These are phyloP conservation scores for Pezicula radicicola DNA, from an alignment of 2,329 filamentous ascomycete species.

Conservation along the genomic window DNA sequence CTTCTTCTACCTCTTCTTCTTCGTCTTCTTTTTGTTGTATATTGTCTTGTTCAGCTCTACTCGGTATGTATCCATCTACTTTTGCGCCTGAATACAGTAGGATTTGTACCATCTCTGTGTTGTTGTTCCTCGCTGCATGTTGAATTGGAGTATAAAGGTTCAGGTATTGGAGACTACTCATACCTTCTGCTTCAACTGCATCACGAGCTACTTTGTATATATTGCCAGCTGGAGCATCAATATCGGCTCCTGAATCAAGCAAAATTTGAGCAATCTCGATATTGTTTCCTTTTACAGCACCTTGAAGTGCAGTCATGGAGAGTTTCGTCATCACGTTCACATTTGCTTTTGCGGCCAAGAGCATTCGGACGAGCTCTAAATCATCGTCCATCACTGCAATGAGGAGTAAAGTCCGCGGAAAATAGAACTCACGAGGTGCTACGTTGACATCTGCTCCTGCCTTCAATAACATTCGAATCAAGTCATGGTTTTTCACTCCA, in stretches of 20 bases:
- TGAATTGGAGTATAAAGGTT: constrained; percentile 5
- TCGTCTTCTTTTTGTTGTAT: no score
- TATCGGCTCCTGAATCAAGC: constrained; percentile 48
- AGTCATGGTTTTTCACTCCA: constrained; percentile 5
- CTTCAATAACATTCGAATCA: constrained; percentile 11
- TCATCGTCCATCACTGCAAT: constrained; percentile 5
- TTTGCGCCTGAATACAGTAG: constrained; percentile 8
- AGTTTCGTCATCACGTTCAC: constrained; percentile 7
- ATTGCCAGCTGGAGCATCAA: constrained; percentile 8
- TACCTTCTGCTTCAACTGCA: neutral
- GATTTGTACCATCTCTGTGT: constrained; percentile 11
- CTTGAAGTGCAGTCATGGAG: constrained; percentile 9
- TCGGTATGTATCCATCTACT: constrained; percentile 8
- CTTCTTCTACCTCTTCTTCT: no score
- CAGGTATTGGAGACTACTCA: no score
- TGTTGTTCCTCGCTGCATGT: constrained; percentile 7
- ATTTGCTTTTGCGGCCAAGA: constrained; percentile 6
- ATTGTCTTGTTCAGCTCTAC: neutral
- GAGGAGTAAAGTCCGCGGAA: constrained; percentile 4
- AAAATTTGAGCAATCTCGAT: constrained; percentile 31
- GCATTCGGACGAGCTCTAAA: constrained; percentile 6
- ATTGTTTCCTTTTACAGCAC: constrained; percentile 3
- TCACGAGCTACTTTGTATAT: constrained; percentile 5
- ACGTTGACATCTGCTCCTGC: constrained; percentile 8
- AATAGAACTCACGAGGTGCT: neutral